Evolutionary conservation across 179 eudicot species (phyloP).

Genomic region (Carnegiea gigantea): DNA sequence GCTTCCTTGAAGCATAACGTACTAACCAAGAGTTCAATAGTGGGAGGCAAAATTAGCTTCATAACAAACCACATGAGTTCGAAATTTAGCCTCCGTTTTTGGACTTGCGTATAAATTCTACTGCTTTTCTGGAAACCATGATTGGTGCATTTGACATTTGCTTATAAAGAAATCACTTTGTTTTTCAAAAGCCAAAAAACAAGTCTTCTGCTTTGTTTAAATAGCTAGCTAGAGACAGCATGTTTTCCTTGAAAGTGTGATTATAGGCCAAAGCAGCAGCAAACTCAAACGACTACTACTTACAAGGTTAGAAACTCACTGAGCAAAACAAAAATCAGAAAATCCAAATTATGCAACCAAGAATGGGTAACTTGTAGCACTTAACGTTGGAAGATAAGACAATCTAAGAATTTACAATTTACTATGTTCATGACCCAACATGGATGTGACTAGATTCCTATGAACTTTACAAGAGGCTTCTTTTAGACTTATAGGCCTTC

Average conservation of each 20-base stretch:
- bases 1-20: not conserved
- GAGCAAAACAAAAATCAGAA: not conserved
- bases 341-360: not conserved
- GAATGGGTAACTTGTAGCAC: not conserved
- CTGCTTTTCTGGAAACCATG: too few relatives aligned
- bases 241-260: not conserved
- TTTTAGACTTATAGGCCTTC: slow-evolving; percentile 26
- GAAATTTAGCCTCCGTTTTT: too few relatives aligned
- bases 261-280: not conserved
- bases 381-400: not conserved
- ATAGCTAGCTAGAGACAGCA: not conserved
- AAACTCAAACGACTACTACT: not conserved
- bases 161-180: not conserved
- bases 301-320: not conserved
- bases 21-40: not conserved
- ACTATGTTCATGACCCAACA: not conserved
- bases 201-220: not conserved
- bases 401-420: not conserved
- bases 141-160: not conserved
- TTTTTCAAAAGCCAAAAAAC: not conserved
- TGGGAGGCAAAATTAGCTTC: not conserved
- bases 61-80: not conserved
- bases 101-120: not conserved
- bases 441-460: slow-evolving; percentile 25
- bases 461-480: slow-evolving; percentile 3